These are phyloP conservation scores for Periconia sp. DNA, from an alignment of 2,329 filamentous ascomycete genomes.

Conservation along the genomic window DNA sequence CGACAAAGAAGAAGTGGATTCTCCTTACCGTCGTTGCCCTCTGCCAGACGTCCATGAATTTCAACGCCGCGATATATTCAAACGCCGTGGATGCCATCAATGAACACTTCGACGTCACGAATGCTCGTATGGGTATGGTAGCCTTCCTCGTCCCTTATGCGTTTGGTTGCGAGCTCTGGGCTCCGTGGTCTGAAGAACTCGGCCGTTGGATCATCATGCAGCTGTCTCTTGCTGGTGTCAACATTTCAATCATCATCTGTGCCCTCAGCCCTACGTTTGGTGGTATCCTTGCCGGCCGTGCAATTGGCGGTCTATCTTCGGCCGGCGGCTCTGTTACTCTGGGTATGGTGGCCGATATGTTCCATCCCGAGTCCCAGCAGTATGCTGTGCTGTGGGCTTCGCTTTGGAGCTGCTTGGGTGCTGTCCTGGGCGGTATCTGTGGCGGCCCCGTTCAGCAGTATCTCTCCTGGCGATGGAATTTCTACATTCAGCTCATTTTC, in stretches of 20 bases:
- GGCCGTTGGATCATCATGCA: conserved; percentile 76
- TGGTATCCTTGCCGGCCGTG: conserved; percentile 62
- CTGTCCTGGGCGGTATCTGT: conserved; percentile 75
- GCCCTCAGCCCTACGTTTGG: conserved; percentile 70
- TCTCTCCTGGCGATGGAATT: conserved; percentile 72
- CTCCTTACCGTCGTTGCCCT: conserved; percentile 56
- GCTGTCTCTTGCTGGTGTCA: conserved; percentile 70
- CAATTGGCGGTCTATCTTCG: conserved; percentile 46
- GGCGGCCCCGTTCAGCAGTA: conserved; percentile 71
- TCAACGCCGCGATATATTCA: conserved; percentile 59
- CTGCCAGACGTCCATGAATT: conserved; percentile 56
- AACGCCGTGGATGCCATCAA: conserved; percentile 55
- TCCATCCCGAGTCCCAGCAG: conserved; percentile 4
- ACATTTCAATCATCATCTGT: conserved; percentile 66
- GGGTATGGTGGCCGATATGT: conserved; percentile 64
- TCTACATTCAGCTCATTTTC: conserved; percentile 84
- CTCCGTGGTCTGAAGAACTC: conserved; percentile 76
- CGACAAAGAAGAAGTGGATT: conserved; percentile 55
- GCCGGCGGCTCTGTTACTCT: conserved; percentile 66
- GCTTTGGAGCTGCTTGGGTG: conserved; percentile 61
- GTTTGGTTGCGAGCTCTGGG: conserved; percentile 85
- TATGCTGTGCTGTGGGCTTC: conserved; percentile 58
- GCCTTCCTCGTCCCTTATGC: conserved; percentile 79
- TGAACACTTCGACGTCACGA: conserved; percentile 64
- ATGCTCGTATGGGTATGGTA: conserved; percentile 62